Base-by-base conservation (phyloP, 495 filamentous ascomycete genomes). In the Acidomyces sp. region DNA sequence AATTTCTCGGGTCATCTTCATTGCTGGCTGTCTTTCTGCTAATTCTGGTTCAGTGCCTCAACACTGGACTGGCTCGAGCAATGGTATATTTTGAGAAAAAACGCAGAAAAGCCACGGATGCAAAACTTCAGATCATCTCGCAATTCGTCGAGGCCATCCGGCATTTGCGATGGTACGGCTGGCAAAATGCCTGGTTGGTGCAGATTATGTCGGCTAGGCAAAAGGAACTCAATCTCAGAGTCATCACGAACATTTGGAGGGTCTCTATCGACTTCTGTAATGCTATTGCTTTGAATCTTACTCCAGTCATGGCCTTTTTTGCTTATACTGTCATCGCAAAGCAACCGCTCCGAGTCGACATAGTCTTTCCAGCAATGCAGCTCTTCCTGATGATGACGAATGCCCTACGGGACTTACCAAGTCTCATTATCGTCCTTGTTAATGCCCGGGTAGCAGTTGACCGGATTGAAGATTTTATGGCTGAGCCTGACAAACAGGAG, bases 131-230 rank as follows among this genome's bases (percentile, higher is more conserved):
- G 52, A 72, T 74, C 6, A 78, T 76, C 9, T 76, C 78, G 15
- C 82, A 92, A 55, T 83, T 85, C 41, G 77, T 88, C 31, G 82
- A 85, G 54, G 74, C 80, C 2, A 84, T 88, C 26, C 73, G 84
- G n/a, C 82, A 86, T 51, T 65, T 92, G 16, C 72, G 84, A 10
- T 92, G 80, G 77, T 87, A 92, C 53, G 82, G 77, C 23, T 92
- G 84, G 84, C 81, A 92, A 58, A 67, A 74, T 37, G 68, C 75
- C 34, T 92, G 84, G 84, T 71, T 87, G 18, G 64, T 58, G 12
- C 68, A 71, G 37, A 80, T 88, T 43, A 74, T 88, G 71, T 67
- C 74, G 37, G 69, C 76, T 17, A 68, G 84, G 28, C 68, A 77
- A 37, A 61, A 67, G 20, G 84, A 92, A 52, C 43, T 92, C 39